Conservation (phyloP, 768 basidiomycete genomes). For the Sarcodon sp. region DNA sequence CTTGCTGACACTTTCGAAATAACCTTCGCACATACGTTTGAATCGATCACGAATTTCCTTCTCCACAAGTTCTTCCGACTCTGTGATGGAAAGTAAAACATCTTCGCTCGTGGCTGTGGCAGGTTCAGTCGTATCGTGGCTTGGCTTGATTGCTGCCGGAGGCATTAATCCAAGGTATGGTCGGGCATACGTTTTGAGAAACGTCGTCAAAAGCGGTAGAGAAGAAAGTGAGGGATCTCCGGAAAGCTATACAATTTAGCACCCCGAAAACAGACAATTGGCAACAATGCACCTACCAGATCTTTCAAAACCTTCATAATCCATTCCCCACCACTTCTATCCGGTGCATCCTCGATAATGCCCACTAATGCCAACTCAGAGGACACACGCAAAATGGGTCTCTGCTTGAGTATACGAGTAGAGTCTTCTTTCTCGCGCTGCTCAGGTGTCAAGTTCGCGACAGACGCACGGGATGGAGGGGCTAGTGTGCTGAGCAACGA, state of each 20-base stretch:
- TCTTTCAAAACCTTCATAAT: conserved; percentile 82
- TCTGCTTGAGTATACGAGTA: conserved; percentile 64
- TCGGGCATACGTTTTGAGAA: conserved; percentile 84
- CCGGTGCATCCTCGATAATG: conserved; percentile 60
- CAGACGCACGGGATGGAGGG: conserved; percentile 41
- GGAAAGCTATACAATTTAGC: conserved; percentile 42
- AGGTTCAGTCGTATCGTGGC: conserved; percentile 38
- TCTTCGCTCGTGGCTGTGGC: conserved; percentile 18
- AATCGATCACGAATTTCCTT: conserved; percentile 80
- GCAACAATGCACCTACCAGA: conserved; percentile 41
- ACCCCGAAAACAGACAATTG: neutral
- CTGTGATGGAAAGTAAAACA: conserved; percentile 18
- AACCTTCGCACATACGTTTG: conserved; percentile 86
- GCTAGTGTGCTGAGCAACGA: conserved; percentile 44
- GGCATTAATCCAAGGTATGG: conserved; percentile 77
- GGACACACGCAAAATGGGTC: conserved; percentile 77
- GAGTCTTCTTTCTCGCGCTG: conserved; percentile 91
- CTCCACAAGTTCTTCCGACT: conserved; percentile 71
- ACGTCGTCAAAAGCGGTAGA: conserved; percentile 80
- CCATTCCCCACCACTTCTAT: conserved; percentile 72
- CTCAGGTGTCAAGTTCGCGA: conserved; percentile 50
- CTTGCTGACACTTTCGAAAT: conserved; percentile 86
- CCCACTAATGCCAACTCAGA: conserved; percentile 86
- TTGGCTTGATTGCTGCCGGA: conserved; percentile 40
- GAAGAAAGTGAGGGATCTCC: conserved; percentile 82